These are phyloP conservation scores for Phytopythium mirpurense DNA, from an alignment of 352 stramenopile species.

Conservation along the genomic window DNA sequence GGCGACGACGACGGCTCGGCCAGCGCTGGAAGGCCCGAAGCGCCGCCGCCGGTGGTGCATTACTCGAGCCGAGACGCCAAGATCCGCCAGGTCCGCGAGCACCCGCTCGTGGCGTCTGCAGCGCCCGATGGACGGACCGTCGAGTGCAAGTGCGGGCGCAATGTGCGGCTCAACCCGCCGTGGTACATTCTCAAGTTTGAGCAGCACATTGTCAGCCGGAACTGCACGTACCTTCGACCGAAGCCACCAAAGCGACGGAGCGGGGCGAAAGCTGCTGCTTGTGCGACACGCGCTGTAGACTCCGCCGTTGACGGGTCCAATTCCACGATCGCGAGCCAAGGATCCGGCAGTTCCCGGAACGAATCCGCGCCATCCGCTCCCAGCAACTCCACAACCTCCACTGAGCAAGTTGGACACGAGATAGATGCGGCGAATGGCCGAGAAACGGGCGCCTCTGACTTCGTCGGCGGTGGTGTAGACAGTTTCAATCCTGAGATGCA, in stretches of 20 bases:
- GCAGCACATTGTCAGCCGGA: constrained; percentile 79
- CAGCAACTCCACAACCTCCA: neutral
- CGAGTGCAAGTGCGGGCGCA: constrained; percentile 62
- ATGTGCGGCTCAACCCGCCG: constrained; percentile 66
- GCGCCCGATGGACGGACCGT: constrained; percentile 48
- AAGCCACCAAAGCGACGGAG: constrained; percentile 7
- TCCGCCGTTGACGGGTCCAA: neutral
- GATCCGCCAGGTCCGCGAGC: constrained; percentile 39
- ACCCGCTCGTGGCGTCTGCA: constrained; percentile 49
- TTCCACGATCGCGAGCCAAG: neutral
- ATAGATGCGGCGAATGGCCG: neutral
- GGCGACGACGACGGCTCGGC: neutral
- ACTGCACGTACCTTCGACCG: constrained; percentile 63
- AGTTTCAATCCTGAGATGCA: neutral
- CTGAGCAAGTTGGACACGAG: neutral
- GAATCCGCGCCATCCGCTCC: neutral
- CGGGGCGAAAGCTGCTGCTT: neutral
- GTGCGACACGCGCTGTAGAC: neutral
- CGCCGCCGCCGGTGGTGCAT: constrained; percentile 22
- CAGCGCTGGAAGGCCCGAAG: constrained; percentile 4
- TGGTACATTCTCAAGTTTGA: constrained; percentile 88
- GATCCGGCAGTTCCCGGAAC: neutral
- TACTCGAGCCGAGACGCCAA: constrained; percentile 63
- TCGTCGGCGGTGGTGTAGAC: neutral
- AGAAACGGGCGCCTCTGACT: neutral